phyloP scores from a whole-genome alignment of 495 filamentous ascomycete species.

The Penicillium canariense region DNA sequence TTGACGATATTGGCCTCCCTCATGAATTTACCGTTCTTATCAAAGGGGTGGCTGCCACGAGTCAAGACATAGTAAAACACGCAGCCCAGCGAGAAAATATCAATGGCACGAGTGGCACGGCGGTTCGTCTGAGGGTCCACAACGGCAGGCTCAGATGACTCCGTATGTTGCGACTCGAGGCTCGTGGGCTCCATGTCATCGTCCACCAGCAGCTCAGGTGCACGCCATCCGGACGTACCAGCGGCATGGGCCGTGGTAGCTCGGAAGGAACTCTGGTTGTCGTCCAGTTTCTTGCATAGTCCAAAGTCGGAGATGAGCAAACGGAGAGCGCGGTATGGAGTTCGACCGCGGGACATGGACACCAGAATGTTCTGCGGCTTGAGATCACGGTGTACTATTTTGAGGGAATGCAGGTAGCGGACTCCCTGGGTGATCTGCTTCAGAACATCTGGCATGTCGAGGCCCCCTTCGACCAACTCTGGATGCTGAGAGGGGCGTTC shows the following conservation, averaged over 20 bases:
- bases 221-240: slow-evolving; percentile 93
- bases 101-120: slow-evolving; percentile 89
- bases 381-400: slow-evolving; percentile 94
- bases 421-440: slow-evolving; percentile 86
- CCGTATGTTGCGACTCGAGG: slow-evolving; percentile 45
- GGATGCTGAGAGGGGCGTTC: slow-evolving; percentile 64
- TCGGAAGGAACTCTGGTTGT: slow-evolving; percentile 89
- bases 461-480: slow-evolving; percentile 47
- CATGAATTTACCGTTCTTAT: slow-evolving; percentile 89
- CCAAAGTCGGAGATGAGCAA: slow-evolving; percentile 96
- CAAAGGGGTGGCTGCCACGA: slow-evolving; percentile 87
- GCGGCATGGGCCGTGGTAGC: slow-evolving; percentile 91
- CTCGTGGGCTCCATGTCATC: slow-evolving; percentile 53
- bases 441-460: slow-evolving; percentile 64
- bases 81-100: slow-evolving; percentile 93
- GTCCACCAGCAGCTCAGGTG: slow-evolving; percentile 85
- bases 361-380: slow-evolving; percentile 98
- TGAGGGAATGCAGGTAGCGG: slow-evolving; percentile 81
- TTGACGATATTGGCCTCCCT: slow-evolving; percentile 96
- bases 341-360: slow-evolving; percentile 48
- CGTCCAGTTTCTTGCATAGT: slow-evolving; percentile 96
- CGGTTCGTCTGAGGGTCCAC: slow-evolving; percentile 64
- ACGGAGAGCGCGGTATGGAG: slow-evolving; percentile 44
- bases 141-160: slow-evolving; percentile 57
- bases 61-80: slow-evolving; percentile 97